Conservation (phyloP, 306 rosid species). For the Crotalaria pallida region DNA sequence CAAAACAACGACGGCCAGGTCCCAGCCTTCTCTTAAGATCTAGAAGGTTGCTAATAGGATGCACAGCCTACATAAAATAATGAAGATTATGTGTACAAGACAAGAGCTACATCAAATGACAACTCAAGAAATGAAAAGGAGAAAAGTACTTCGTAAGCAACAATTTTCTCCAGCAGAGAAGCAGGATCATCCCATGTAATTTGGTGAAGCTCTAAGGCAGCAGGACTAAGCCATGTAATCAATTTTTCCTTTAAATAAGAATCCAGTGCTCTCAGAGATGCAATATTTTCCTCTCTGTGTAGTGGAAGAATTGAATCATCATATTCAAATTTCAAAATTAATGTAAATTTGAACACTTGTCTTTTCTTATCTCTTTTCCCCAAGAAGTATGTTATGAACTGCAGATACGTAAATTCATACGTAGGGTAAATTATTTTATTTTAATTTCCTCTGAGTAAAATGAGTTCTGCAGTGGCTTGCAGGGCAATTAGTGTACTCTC, state of each 20-base stretch:
- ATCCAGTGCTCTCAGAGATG: slow-evolving; percentile 79
- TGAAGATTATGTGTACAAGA: slow-evolving; percentile 14
- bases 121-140: slow-evolving; percentile 16
- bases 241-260: slow-evolving; percentile 85
- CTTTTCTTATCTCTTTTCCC: not conserved
- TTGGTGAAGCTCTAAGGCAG: slow-evolving; percentile 93
- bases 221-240: slow-evolving; percentile 90
- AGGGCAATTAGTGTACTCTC: not conserved
- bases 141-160: slow-evolving; percentile 78
- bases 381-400: slow-evolving; percentile 3
- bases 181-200: slow-evolving; percentile 98
- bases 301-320: slow-evolving; percentile 21
- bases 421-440: not conserved
- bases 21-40: slow-evolving; percentile 99
- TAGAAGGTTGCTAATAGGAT: slow-evolving; percentile 92
- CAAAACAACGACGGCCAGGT: slow-evolving; percentile 90
- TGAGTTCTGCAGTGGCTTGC: not conserved
- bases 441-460: slow-evolving; percentile 3
- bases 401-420: not conserved
- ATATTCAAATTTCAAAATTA: slow-evolving; percentile 21
- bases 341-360: not conserved
- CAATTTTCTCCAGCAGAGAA: slow-evolving; percentile 93
- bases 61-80: slow-evolving; percentile 73
- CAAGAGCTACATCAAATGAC: slow-evolving; percentile 6
- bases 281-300: slow-evolving; percentile 69